These are phyloP conservation scores for Iris pallida DNA, from an alignment of 116 monocot genomes.

Conservation along the genomic window DNA sequence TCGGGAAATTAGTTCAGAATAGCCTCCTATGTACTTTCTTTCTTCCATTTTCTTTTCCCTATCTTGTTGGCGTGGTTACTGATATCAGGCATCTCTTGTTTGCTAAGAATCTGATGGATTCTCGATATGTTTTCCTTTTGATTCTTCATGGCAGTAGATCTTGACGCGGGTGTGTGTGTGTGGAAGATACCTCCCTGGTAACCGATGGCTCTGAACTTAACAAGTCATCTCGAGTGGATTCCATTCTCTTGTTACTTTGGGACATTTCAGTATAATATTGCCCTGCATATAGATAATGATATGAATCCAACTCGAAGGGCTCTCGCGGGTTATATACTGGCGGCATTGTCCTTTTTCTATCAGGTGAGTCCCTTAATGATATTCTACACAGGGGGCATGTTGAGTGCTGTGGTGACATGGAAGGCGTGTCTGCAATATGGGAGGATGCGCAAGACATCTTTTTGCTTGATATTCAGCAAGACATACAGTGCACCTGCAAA, in stretches of 20 bases:
- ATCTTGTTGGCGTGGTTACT: no score
- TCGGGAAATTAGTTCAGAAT: no score
- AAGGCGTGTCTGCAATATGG: conserved; percentile 68
- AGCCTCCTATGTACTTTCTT: no score
- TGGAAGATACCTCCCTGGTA: conserved; percentile 1
- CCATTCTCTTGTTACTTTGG: conserved; percentile 13
- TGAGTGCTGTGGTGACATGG: conserved; percentile 50
- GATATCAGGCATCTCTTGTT: no score
- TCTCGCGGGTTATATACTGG: conserved; percentile 13
- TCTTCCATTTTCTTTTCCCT: no score
- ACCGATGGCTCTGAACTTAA: conserved; percentile 10
- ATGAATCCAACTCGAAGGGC: conserved; percentile 1
- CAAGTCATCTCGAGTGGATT: conserved; percentile 11
- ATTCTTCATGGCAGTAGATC: no score
- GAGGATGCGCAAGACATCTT: conserved; percentile 60
- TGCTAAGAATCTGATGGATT: no score
- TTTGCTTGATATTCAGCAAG: conserved; percentile 73
- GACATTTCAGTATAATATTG: background rate
- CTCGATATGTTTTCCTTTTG: no score
- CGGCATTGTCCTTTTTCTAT: conserved; percentile 28
- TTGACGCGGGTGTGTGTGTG: background rate
- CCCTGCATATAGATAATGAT: conserved; percentile 6
- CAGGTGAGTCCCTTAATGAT: conserved; percentile 52
- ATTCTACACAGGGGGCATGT: conserved; percentile 77
- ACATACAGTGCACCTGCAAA: conserved; percentile 53